Evolutionary conservation across 1,284 basidiomycete genomes (phyloP).

Genomic region (Cerioporus squamosus): DNA sequence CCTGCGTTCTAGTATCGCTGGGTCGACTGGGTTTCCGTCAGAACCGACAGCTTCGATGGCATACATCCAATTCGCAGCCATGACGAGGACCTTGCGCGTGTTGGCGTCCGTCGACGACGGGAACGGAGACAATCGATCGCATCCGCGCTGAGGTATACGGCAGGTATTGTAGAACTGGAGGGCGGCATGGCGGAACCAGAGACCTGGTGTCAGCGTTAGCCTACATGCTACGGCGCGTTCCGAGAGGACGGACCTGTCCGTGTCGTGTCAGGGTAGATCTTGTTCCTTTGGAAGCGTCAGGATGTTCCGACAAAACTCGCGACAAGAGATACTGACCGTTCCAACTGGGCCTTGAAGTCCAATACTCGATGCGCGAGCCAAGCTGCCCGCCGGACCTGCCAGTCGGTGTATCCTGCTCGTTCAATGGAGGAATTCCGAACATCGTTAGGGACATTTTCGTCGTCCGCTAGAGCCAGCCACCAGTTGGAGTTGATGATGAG

Average conservation of each 20-base stretch:
- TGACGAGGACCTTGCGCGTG: slow-evolving; percentile 69
- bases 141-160: slow-evolving; percentile 70
- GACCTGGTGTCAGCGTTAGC: slow-evolving; percentile 42
- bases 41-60: slow-evolving; percentile 69
- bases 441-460: slow-evolving; percentile 52
- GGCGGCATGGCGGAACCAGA: slow-evolving; percentile 66
- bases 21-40: slow-evolving; percentile 37
- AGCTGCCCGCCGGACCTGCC: slow-evolving; percentile 88
- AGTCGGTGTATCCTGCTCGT: slow-evolving; percentile 64
- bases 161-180: slow-evolving; percentile 77
- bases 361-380: slow-evolving; percentile 83
- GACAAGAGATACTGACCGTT: slow-evolving; percentile 48
- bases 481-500: slow-evolving; percentile 94
- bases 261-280: slow-evolving; percentile 58
- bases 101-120: slow-evolving; percentile 47
- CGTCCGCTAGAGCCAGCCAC: slow-evolving; percentile 90
- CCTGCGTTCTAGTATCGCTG: slow-evolving; percentile 67
- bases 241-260: slow-evolving; percentile 47
- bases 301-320: neutral
- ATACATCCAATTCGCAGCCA: slow-evolving; percentile 86
- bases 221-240: neutral
- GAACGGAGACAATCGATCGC: slow-evolving; percentile 64
- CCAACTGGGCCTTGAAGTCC: slow-evolving; percentile 77
- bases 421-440: slow-evolving; percentile 42
- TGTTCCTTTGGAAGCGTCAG: slow-evolving; percentile 45